Conservation (phyloP, 2,329 filamentous ascomycete species). For the Diaporthe ampelina region DNA sequence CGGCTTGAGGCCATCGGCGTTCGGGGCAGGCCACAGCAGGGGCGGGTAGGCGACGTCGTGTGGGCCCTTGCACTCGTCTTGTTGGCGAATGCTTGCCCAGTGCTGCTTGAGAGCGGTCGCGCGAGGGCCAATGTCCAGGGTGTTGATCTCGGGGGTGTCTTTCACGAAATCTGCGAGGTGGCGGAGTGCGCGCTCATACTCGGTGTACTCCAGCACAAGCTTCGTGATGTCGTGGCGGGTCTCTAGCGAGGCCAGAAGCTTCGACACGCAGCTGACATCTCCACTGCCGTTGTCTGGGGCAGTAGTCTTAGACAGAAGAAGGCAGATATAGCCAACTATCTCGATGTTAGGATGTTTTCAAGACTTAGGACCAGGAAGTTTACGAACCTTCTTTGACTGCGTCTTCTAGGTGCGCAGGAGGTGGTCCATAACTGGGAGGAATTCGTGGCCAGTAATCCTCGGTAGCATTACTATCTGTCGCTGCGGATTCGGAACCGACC, state of each 20-base stretch:
- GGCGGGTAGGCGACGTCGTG: not conserved
- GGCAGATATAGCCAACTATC: conserved; percentile 6
- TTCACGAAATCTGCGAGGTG: not conserved
- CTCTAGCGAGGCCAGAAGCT: conserved; percentile 1
- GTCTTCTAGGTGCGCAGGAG: not conserved
- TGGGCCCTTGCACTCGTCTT: not conserved
- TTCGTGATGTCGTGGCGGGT: not conserved
- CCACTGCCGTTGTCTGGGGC: not conserved
- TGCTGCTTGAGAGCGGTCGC: not conserved
- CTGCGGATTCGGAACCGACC: not conserved
- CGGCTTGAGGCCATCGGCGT: not conserved
- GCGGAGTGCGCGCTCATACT: not conserved
- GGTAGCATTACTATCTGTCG: not conserved
- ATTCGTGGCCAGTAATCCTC: conserved; percentile 6
- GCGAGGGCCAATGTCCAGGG: not conserved
- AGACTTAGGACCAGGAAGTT: not conserved
- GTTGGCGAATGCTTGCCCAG: not conserved
- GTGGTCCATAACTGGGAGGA: not conserved
- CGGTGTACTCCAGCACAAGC: not conserved
- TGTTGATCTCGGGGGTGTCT: not conserved
- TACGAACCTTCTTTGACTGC: conserved; percentile 6
- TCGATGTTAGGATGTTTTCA: not conserved
- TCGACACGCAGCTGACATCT: not conserved
- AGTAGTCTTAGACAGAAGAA: not conserved
- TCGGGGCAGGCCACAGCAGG: not conserved